Evolutionary conservation across 768 basidiomycete species (phyloP), one percentile per base, ranked within the genome.

Genomic region (Exidia glandulosa): DNA sequence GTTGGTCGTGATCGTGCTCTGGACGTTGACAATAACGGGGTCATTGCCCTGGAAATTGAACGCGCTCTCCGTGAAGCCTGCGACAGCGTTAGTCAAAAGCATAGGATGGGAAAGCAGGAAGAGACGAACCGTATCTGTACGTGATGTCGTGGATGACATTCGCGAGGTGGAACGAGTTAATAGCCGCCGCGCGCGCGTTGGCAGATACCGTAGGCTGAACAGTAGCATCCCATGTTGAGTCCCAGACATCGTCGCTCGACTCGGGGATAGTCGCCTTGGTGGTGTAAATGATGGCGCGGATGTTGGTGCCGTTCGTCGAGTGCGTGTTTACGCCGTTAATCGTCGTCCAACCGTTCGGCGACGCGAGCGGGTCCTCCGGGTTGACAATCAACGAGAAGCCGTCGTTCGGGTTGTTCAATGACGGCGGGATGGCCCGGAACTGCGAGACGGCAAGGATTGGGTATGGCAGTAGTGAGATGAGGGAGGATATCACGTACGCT

Each of bases 21-120:
- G 50, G 10, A 72, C 73, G 52, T 70, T 70, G 50, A 66, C 65
- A 37, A 71, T 71, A 58, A 74, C 71, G 16, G 71, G 69, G 63
- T 74, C 73, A 54, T 66, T 68, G 47, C 66, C 68, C 63, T 75
- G 74, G 72, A 75, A 75, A 63, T 75, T 75, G 31, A 73, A 73
- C 3, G 61, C 55, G 19, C 27, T 54, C 66, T 75, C 74, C 63
- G 73, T 73, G 62, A 75, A 75, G 10, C 74, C 74, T 45, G 41
- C 41, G 23, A 14, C 9, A 12, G 16, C 19, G 23, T 14, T 19
- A 3, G 19, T 3, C 2, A 5, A 19, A 2, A 6, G 5, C 1
- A 10, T 1, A 23, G 23, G 5, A 14, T 14, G 34, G 19, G 2
- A 23, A 2, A 6, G 10, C 7, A 19, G 36, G 19, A 19, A 2